Evolutionary conservation across 164 flowering plant species (phyloP).

Genomic region (Vitis riparia): DNA sequence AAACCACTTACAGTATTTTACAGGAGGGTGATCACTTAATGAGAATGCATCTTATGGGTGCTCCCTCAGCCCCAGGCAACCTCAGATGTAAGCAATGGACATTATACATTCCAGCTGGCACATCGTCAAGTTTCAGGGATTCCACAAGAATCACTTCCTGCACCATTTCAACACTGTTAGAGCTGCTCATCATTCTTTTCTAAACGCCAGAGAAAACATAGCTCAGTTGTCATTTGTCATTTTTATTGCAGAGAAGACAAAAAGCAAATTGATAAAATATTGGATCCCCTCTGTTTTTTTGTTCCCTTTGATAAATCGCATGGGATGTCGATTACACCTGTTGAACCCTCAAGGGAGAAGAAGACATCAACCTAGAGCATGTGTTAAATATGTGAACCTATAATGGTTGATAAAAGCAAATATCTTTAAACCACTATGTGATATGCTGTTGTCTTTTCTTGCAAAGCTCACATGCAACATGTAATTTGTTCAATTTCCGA

Average conservation of each 20-base stretch:
- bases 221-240: no score
- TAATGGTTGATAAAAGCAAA: background rate
- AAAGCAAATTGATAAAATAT: no score
- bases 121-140: constrained; percentile 68
- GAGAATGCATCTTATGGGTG: constrained; percentile 76
- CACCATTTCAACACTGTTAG: constrained; percentile 9
- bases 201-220: no score
- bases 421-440: no score
- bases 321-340: no score
- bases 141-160: constrained; percentile 70
- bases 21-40: constrained; percentile 28
- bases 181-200: background rate
- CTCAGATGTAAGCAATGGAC: constrained; percentile 82
- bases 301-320: no score
- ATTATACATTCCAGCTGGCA: constrained; percentile 55
- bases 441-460: background rate
- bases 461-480: constrained; percentile 5
- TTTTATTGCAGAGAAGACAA: no score
- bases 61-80: constrained; percentile 76
- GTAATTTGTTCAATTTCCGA: no score
- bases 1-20: no score
- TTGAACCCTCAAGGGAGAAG: no score
- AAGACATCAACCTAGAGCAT: no score
- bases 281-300: no score
- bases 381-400: background rate